Percentiles rank a stretch among this genome's conserved stretches.
Conservation (phyloP, 305 asterid species). For the Lippia alba region DNA sequence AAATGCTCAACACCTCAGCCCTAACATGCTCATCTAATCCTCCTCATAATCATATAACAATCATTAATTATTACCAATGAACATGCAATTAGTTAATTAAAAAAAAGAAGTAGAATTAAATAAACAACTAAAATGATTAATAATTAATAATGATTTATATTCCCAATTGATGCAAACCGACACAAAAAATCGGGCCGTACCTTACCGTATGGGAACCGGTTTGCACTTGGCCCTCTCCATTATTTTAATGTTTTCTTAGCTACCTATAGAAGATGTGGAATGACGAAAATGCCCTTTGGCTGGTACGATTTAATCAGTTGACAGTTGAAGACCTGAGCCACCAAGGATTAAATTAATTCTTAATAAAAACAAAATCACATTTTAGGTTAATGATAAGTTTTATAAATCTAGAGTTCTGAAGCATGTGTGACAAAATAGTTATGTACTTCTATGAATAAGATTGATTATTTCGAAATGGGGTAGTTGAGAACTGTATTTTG, state of each 20-base stretch:
- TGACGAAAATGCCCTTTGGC: constrained; percentile 32
- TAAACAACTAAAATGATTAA: neutral
- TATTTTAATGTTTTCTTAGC: constrained; percentile 26
- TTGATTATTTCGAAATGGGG: neutral
- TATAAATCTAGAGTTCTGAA: neutral
- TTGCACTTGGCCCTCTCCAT: constrained; percentile 46
- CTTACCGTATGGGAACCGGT: constrained; percentile 48
- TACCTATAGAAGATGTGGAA: neutral
- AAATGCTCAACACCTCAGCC: constrained; percentile 15
- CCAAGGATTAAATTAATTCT: constrained; percentile 14
- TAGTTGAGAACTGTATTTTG: constrained; percentile 5
- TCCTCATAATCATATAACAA: constrained; percentile 34
- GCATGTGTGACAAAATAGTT: constrained; percentile 10
- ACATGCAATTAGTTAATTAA: constrained; percentile 8
- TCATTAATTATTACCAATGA: constrained; percentile 12
- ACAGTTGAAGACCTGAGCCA: constrained; percentile 42
- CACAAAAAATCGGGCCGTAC: constrained; percentile 51
- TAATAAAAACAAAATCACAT: neutral
- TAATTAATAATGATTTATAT: constrained; percentile 21
- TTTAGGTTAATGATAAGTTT: neutral
- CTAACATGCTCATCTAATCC: constrained; percentile 40
- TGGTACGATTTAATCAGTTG: constrained; percentile 31
- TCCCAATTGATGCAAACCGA: constrained; percentile 35
- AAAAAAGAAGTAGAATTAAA: neutral
- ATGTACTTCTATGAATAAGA: neutral